Percentiles rank a stretch among this genome's conserved stretches.
Evolutionary conservation across 176 grass and related monocot species (phyloP).

Genomic region (Eleusine indica): DNA sequence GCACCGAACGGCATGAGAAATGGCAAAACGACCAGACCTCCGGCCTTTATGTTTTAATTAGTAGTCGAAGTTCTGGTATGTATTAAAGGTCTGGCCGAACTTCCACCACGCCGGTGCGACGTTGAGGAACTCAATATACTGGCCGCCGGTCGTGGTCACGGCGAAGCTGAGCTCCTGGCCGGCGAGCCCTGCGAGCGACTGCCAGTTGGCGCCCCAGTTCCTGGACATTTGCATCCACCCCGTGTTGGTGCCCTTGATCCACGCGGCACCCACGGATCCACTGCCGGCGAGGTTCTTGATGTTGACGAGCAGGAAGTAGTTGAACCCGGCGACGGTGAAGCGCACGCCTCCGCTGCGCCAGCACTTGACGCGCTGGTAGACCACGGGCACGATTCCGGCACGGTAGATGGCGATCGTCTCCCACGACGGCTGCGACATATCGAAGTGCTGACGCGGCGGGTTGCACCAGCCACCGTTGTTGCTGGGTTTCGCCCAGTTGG

Average conservation of each 20-base stretch:
- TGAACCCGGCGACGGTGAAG: constrained; percentile 42
- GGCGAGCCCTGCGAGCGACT: background rate
- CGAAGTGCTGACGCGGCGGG: constrained; percentile 54
- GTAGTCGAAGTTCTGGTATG: constrained; percentile 50
- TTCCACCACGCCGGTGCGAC: constrained; percentile 44
- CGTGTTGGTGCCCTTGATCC: constrained; percentile 31
- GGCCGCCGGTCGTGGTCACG: constrained; percentile 49
- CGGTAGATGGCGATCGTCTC: constrained; percentile 32
- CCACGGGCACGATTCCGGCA: constrained; percentile 56
- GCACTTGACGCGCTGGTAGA: constrained; percentile 55
- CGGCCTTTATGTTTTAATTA: background rate
- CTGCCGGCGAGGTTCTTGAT: constrained; percentile 60
- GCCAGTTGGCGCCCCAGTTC: constrained; percentile 77
- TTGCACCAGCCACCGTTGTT: constrained; percentile 68
- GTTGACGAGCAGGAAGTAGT: constrained; percentile 57
- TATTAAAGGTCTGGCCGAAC: constrained; percentile 56
- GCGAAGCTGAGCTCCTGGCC: constrained; percentile 58
- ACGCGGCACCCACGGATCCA: constrained; percentile 32
- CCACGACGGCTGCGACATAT: constrained; percentile 74
- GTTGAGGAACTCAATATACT: constrained; percentile 44
- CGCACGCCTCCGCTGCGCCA: constrained; percentile 46
- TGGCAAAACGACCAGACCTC: background rate
- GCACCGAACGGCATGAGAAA: constrained; percentile 1
- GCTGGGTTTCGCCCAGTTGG: constrained; percentile 39
- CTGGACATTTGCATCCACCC: constrained; percentile 44